These are phyloP conservation scores for Tricholoma hemisulphureum DNA, from an alignment of 768 basidiomycete genomes.

Conservation along the genomic window DNA sequence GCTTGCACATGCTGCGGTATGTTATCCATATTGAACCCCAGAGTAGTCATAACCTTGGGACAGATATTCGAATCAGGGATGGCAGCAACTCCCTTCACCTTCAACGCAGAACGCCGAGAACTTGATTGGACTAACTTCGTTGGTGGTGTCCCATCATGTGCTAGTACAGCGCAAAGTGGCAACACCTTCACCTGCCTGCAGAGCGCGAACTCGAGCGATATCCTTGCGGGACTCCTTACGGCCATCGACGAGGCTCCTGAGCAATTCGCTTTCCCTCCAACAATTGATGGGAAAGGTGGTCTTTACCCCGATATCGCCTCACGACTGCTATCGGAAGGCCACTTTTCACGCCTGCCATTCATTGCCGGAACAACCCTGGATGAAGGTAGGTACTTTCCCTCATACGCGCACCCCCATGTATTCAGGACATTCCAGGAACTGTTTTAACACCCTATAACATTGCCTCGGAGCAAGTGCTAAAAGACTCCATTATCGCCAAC, in stretches of 20 bases:
- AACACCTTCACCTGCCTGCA: conserved; percentile 32
- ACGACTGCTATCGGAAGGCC: conserved; percentile 28
- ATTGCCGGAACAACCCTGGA: conserved; percentile 46
- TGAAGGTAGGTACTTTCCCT: conserved; percentile 33
- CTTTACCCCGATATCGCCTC: conserved; percentile 40
- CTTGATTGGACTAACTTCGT: conserved; percentile 30
- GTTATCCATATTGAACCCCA: conserved; percentile 3
- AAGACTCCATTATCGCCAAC: conserved; percentile 17
- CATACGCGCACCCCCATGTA: neutral
- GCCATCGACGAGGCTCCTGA: conserved; percentile 22
- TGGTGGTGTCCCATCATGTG: conserved; percentile 26
- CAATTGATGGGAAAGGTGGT: conserved; percentile 40
- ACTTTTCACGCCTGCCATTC: conserved; percentile 40
- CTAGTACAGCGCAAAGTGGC: conserved; percentile 24
- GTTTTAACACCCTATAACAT: conserved; percentile 21
- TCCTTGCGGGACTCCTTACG: conserved; percentile 26
- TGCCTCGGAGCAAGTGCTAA: conserved; percentile 24
- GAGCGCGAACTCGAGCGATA: conserved; percentile 26
- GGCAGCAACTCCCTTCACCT: conserved; percentile 29
- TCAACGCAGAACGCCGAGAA: conserved; percentile 27
- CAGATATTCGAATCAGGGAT: conserved; percentile 47
- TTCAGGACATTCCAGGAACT: conserved; percentile 28
- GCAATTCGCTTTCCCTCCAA: conserved; percentile 35
- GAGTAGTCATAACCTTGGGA: neutral
- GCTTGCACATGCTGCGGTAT: conserved; percentile 32